Evolutionary conservation across 106 monocot genomes (phyloP), one percentile per base, ranked within the genome.

Genomic region (Dendrobium huoshanense): DNA sequence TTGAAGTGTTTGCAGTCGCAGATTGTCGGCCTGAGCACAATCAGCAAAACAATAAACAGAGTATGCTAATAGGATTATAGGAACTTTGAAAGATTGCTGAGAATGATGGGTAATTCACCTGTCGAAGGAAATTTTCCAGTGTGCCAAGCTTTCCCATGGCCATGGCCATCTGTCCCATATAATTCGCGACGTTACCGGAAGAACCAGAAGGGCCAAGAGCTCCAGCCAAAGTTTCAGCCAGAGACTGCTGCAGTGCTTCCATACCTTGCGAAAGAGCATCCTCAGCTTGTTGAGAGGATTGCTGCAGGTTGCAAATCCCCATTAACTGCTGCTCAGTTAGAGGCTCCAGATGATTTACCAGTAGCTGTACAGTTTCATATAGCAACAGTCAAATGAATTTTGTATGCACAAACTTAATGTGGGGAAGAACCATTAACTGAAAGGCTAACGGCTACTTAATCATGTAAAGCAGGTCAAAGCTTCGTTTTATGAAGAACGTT

Each of bases 141-240:
- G 90, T 90, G 43, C 90, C 90, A 8, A 90, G 85, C 81, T 90
- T 90, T 49, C 90, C 90, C 90, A 90, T 90, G 16, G 90, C 90
- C 90, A 90, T 90, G 19, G 90, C 90, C 90, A 90, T 90, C 78
- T 91, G 91, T 25, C 91, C 88, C 91, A 91, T 88, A 58, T 91
- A 91, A 75, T 88, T 91, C 78, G 91, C 91, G 41, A 91, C 91
- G 54, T 88, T 88, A 13, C 87, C 87, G 1, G 88, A 87, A 24
- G 81, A 80, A 9, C 87, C 87, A 8, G 88, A 37, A 31, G 91
- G 76, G 1, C 84, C 84, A 9, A 80, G 79, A 9, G 86, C 84
- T 19, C 87, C 88, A 64, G 86, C 79, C 58, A 91, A 44, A 1
- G 91, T 91, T 40, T 91, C 88, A 47, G 88, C 84, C 58, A 88